phyloP scores from a whole-genome alignment of 805 yeast genomes.

The Candida dendrica region DNA sequence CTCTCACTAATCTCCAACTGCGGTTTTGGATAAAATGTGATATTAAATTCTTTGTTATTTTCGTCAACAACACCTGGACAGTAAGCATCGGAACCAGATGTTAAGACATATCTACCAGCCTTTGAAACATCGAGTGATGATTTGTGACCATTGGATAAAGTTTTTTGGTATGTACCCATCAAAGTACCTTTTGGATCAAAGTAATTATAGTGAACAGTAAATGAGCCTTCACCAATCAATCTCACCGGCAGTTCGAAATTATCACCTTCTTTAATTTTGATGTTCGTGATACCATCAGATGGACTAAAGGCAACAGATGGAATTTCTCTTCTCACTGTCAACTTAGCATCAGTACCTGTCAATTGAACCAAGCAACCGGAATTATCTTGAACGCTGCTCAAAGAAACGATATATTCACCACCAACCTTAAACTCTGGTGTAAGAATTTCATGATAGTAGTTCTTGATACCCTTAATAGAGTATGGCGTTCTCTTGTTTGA shows the following conservation, averaged over 20 bases:
- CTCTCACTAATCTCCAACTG: slow-evolving; percentile 30
- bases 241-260: slow-evolving; percentile 50
- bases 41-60: slow-evolving; percentile 25
- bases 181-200: slow-evolving; percentile 21
- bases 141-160: slow-evolving; percentile 18
- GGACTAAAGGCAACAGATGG: slow-evolving; percentile 50
- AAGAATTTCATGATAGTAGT: slow-evolving; percentile 31
- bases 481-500: slow-evolving; percentile 41
- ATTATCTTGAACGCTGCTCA: slow-evolving; percentile 66
- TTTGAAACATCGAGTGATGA: slow-evolving; percentile 29
- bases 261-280: slow-evolving; percentile 57
- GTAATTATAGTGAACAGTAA: slow-evolving; percentile 29
- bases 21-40: slow-evolving; percentile 42
- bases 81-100: slow-evolving; percentile 39
- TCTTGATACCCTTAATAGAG: slow-evolving; percentile 32
- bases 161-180: slow-evolving; percentile 15
- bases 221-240: slow-evolving; percentile 52
- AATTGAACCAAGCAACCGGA: slow-evolving; percentile 72
- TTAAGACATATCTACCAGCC: slow-evolving; percentile 42
- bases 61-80: slow-evolving; percentile 42
- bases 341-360: slow-evolving; percentile 51
- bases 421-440: slow-evolving; percentile 56
- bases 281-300: slow-evolving; percentile 25
- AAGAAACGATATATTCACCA: slow-evolving; percentile 61
- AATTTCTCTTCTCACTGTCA: slow-evolving; percentile 63